Percentiles rank a stretch among this genome's conserved stretches.
These are phyloP conservation scores for Purpureocillium takamizusanense DNA, from an alignment of 2,329 filamentous ascomycete genomes.

Conservation along the genomic window DNA sequence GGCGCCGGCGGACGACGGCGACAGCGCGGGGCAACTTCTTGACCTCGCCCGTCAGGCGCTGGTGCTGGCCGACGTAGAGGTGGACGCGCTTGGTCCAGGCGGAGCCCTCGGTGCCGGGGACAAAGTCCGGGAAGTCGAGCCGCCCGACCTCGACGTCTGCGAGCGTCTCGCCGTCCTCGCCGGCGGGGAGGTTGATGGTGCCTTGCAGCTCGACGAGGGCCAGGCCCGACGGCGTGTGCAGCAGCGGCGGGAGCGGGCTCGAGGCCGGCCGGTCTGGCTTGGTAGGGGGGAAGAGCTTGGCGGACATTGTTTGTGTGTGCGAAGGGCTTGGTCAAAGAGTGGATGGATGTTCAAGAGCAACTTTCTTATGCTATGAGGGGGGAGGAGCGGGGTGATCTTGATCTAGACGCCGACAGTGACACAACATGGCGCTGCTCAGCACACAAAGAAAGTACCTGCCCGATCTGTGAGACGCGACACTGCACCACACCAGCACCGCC, in stretches of 20 bases:
- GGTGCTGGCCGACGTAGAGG: constrained; percentile 80
- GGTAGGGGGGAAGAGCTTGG: constrained; percentile 30
- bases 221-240: constrained; percentile 82
- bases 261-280: constrained; percentile 11
- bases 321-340: too few relatives aligned
- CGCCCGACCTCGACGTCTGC: constrained; percentile 48
- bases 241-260: constrained; percentile 64
- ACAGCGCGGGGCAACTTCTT: constrained; percentile 75
- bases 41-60: constrained; percentile 81
- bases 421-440: too few relatives aligned
- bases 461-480: background rate
- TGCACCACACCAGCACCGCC: too few relatives aligned
- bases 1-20: constrained; percentile 66
- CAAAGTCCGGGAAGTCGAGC: constrained; percentile 70
- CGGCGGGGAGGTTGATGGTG: constrained; percentile 64
- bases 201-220: constrained; percentile 91
- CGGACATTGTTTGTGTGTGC: too few relatives aligned
- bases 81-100: constrained; percentile 88
- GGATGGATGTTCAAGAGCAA: too few relatives aligned
- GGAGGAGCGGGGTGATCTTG: too few relatives aligned
- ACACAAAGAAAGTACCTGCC: too few relatives aligned
- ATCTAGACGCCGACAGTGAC: too few relatives aligned
- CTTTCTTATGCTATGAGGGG: too few relatives aligned
- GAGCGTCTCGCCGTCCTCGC: constrained; percentile 20
- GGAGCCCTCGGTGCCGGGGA: constrained; percentile 35